A percentile compares a stretch with the other conserved stretches of the same genome.
These are phyloP conservation scores for Urochloa ruziziensis DNA, from an alignment of 176 grass and related monocot species.

Conservation along the genomic window DNA sequence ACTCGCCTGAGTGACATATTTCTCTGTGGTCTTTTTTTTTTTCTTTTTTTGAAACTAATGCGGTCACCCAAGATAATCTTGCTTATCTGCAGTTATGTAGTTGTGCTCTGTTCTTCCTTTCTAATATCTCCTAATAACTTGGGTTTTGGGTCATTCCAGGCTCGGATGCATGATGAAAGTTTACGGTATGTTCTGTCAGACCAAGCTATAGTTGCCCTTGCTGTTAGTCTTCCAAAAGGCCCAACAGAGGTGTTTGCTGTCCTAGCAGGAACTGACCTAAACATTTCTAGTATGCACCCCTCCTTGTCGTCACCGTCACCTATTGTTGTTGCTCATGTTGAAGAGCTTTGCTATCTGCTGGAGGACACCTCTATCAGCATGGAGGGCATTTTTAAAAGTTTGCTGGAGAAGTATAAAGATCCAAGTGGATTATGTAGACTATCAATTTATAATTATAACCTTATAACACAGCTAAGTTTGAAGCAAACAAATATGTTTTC, in stretches of 20 bases:
- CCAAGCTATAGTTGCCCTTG: slow-evolving; percentile 77
- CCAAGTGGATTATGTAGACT: slow-evolving; percentile 60
- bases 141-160: slow-evolving; percentile 47
- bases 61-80: not conserved
- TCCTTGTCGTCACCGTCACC: slow-evolving; percentile 51
- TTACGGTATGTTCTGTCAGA: slow-evolving; percentile 83
- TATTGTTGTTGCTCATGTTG: slow-evolving; percentile 62
- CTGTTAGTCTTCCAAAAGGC: slow-evolving; percentile 63
- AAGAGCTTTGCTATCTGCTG: slow-evolving; percentile 63
- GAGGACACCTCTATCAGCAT: slow-evolving; percentile 44
- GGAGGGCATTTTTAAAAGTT: slow-evolving; percentile 63
- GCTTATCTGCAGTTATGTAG: slow-evolving; percentile 9
- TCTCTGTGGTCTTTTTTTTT: too few relatives aligned
- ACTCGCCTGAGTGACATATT: not conserved
- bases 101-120: slow-evolving; percentile 23
- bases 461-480: slow-evolving; percentile 63
- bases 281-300: slow-evolving; percentile 38
- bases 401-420: slow-evolving; percentile 61
- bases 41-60: too few relatives aligned
- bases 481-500: slow-evolving; percentile 60
- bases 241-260: slow-evolving; percentile 62
- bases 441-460: slow-evolving; percentile 79
- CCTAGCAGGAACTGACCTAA: slow-evolving; percentile 56
- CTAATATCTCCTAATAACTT: slow-evolving; percentile 23
- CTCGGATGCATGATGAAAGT: slow-evolving; percentile 96